A percentile compares a stretch with the other conserved stretches of the same genome.
Evolutionary conservation across 2,329 filamentous ascomycete genomes (phyloP).

Genomic region (Colletotrichum sp.): DNA sequence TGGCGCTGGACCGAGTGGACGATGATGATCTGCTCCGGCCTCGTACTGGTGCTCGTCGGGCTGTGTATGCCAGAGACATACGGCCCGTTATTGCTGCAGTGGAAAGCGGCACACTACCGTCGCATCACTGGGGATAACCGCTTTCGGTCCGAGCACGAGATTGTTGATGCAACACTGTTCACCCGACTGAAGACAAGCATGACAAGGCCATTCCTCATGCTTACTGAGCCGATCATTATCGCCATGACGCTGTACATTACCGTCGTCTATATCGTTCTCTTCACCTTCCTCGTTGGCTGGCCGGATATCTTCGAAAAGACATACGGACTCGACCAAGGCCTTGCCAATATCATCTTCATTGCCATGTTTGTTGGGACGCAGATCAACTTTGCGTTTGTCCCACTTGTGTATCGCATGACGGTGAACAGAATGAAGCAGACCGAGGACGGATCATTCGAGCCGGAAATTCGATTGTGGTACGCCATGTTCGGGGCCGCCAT

Average conservation of each 20-base stretch:
- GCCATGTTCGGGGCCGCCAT: conserved; percentile 46
- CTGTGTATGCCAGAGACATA: conserved; percentile 73
- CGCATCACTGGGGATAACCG: conserved; percentile 65
- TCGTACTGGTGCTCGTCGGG: conserved; percentile 60
- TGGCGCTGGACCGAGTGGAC: conserved; percentile 73
- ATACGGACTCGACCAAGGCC: conserved; percentile 45
- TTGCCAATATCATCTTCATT: conserved; percentile 48
- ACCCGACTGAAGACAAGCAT: conserved; percentile 54
- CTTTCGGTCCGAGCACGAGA: conserved; percentile 69
- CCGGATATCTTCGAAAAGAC: conserved; percentile 50
- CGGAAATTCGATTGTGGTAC: conserved; percentile 46
- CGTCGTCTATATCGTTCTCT: conserved; percentile 58
- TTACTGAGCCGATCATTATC: conserved; percentile 42
- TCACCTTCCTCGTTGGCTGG: conserved; percentile 58
- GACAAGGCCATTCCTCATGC: conserved; percentile 44
- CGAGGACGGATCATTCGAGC: conserved; percentile 34
- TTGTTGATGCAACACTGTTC: conserved; percentile 53
- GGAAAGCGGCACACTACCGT: conserved; percentile 64
- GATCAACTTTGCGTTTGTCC: conserved; percentile 35
- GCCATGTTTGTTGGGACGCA: conserved; percentile 47
- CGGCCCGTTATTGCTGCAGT: conserved; percentile 57
- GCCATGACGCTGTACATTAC: conserved; percentile 55
- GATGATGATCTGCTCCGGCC: conserved; percentile 66
- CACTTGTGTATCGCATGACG: conserved; percentile 37
- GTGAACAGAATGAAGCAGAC: not conserved